phyloP scores from a whole-genome alignment of 495 filamentous ascomycete species.

The Clohesyomyces aquaticus region DNA sequence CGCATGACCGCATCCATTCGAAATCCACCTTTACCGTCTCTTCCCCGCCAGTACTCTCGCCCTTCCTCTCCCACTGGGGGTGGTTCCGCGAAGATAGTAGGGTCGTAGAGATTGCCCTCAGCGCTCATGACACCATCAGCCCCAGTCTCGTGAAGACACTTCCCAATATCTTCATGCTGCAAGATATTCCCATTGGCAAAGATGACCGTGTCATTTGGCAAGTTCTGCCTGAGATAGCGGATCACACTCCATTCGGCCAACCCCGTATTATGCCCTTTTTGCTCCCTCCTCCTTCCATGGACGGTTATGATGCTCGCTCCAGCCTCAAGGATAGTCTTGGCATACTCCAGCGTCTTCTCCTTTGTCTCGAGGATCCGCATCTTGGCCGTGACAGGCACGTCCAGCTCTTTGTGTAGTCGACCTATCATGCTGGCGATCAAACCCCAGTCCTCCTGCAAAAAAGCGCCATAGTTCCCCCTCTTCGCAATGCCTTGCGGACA shows the following conservation, averaged over 20 bases:
- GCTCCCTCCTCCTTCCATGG: constrained; percentile 84
- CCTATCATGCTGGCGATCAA: constrained; percentile 79
- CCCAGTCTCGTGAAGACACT: constrained; percentile 80
- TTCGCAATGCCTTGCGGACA: constrained; percentile 95
- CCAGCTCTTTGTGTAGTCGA: constrained; percentile 69
- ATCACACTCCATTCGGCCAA: constrained; percentile 89
- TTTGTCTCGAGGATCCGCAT: constrained; percentile 87
- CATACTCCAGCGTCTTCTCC: constrained; percentile 87
- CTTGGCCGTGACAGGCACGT: constrained; percentile 90
- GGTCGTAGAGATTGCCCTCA: constrained; percentile 91
- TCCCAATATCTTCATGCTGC: constrained; percentile 75
- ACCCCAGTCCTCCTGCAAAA: constrained; percentile 89
- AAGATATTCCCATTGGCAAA: constrained; percentile 97
- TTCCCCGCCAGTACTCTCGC: constrained; percentile 82
- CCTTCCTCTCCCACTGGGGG: constrained; percentile 66
- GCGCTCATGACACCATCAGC: constrained; percentile 95
- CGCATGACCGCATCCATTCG: constrained; percentile 85
- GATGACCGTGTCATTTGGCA: constrained; percentile 86
- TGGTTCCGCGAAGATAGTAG: constrained; percentile 75
- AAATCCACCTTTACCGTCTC: constrained; percentile 81
- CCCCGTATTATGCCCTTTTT: constrained; percentile 95
- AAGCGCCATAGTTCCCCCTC: constrained; percentile 89
- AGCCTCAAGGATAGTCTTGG: constrained; percentile 81
- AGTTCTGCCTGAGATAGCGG: constrained; percentile 76
- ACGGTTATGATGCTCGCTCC: constrained; percentile 92